A percentile compares a stretch with the other conserved stretches of the same genome.
phyloP scores from a whole-genome alignment of 768 basidiomycete species.

The Leccinellum albellum region DNA sequence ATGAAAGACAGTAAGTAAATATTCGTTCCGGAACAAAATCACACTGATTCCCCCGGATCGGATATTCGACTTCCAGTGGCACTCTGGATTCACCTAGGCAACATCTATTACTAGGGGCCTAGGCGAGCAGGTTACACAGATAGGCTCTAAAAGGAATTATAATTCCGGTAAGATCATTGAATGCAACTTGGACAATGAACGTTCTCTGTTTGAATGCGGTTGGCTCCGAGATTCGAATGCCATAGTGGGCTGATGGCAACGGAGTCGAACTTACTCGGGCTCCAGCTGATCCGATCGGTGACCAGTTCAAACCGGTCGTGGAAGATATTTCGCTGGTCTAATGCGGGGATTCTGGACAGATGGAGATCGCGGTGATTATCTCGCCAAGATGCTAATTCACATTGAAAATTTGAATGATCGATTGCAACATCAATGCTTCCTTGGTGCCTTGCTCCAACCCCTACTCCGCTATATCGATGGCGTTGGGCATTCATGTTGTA shows the following conservation, averaged over 20 bases:
- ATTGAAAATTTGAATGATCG: not conserved
- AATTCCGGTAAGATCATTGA: not conserved
- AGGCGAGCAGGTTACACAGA: not conserved
- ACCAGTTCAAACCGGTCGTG: not conserved
- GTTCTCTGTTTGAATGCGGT: not conserved
- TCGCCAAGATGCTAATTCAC: not conserved
- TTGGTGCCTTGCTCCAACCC: slow-evolving; percentile 2
- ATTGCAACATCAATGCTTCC: slow-evolving; percentile 4
- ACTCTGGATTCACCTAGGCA: not conserved
- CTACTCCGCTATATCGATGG: slow-evolving; percentile 7
- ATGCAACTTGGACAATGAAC: slow-evolving; percentile 1
- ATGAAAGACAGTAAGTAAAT: not conserved
- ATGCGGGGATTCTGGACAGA: slow-evolving; percentile 11
- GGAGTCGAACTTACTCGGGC: not conserved
- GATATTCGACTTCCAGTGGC: not conserved
- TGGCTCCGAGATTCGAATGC: slow-evolving; percentile 5
- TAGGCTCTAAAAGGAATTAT: slow-evolving; percentile 1
- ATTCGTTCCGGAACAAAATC: not conserved
- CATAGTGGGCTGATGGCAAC: slow-evolving; percentile 1
- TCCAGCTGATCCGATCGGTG: not conserved
- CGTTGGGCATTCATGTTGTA: slow-evolving; percentile 5
- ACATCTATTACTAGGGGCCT: too few relatives aligned
- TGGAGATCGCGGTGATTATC: slow-evolving; percentile 28
- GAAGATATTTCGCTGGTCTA: slow-evolving; percentile 8
- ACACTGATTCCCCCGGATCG: not conserved